phyloP scores from a whole-genome alignment of 495 filamentous ascomycete genomes.

The Pyronema domesticum region DNA sequence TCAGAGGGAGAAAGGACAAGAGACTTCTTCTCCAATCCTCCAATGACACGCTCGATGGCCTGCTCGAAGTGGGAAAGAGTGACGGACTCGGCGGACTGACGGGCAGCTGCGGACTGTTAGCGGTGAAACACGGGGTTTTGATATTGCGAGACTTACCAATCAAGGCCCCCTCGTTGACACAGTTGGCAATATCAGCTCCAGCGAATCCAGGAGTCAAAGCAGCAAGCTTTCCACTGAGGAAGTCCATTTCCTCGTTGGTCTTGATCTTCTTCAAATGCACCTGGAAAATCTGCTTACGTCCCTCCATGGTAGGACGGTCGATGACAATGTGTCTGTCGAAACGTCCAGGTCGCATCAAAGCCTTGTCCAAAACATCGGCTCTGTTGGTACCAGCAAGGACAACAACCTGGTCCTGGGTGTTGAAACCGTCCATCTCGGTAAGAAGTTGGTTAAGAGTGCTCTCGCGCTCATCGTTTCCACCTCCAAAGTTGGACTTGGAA shows the following conservation, averaged over 20 bases:
- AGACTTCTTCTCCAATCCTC: constrained; percentile 89
- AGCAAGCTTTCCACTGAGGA: constrained; percentile 67
- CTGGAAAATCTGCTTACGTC: constrained; percentile 85
- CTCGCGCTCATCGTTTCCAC: constrained; percentile 93
- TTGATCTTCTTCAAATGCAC: constrained; percentile 88
- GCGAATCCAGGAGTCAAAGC: constrained; percentile 91
- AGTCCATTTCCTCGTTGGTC: constrained; percentile 72
- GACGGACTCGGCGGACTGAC: constrained; percentile 55
- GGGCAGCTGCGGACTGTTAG: constrained; percentile 49
- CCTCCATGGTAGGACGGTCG: constrained; percentile 88
- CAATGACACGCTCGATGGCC: constrained; percentile 92
- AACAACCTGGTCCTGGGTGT: constrained; percentile 89
- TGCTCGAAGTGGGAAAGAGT: constrained; percentile 84
- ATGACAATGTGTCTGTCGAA: constrained; percentile 93
- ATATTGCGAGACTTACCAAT: constrained; percentile 50
- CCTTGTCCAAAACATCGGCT: constrained; percentile 84
- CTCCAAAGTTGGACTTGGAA: constrained; percentile 46
- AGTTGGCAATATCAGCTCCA: constrained; percentile 95
- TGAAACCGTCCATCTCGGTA: constrained; percentile 99
- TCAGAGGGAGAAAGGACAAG: constrained; percentile 81
- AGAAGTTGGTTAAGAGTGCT: constrained; percentile 94
- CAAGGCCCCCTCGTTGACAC: constrained; percentile 89
- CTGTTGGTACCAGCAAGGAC: constrained; percentile 96
- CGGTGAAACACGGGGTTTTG: constrained; percentile 4
- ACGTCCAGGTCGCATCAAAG: constrained; percentile 85